A percentile compares a stretch with the other conserved stretches of the same genome.
phyloP scores from a whole-genome alignment of 2,329 filamentous ascomycete species.

The Fusarium sp. region DNA sequence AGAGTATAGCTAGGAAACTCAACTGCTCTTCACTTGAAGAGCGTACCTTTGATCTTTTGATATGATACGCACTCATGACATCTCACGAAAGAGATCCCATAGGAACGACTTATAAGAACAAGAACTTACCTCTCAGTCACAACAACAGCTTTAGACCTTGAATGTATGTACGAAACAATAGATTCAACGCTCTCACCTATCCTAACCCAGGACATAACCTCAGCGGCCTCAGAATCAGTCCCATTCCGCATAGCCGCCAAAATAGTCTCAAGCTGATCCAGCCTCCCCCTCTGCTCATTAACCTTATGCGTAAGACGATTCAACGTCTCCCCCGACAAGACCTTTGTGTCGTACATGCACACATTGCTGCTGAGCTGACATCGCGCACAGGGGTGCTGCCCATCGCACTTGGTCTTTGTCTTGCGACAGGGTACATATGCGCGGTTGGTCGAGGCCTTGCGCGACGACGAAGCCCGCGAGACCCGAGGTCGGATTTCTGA shows the following conservation, averaged over 20 bases:
- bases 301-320: slow-evolving; percentile 8
- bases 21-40: background rate
- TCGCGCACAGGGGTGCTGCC: slow-evolving; percentile 2
- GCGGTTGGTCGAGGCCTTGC: slow-evolving; percentile 10
- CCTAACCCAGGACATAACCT: slow-evolving; percentile 22
- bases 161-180: slow-evolving; percentile 21
- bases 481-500: background rate
- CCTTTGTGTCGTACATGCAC: slow-evolving; percentile 17
- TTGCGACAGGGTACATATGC: slow-evolving; percentile 20
- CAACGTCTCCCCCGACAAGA: slow-evolving; percentile 16
- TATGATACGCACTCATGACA: background rate
- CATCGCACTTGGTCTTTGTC: slow-evolving; percentile 25
- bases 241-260: slow-evolving; percentile 13
- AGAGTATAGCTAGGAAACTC: too few relatives aligned
- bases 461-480: background rate
- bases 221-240: slow-evolving; percentile 13
- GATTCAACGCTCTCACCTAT: slow-evolving; percentile 17
- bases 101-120: background rate
- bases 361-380: slow-evolving; percentile 2
- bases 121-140: slow-evolving; percentile 4
- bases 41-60: too few relatives aligned
- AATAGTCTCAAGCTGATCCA: slow-evolving; percentile 21
- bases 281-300: slow-evolving; percentile 20
- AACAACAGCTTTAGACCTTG: background rate
- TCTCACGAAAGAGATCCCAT: background rate